These are phyloP conservation scores for Cucurbita argyrosperma DNA, from an alignment of 306 rosid species.

Conservation along the genomic window DNA sequence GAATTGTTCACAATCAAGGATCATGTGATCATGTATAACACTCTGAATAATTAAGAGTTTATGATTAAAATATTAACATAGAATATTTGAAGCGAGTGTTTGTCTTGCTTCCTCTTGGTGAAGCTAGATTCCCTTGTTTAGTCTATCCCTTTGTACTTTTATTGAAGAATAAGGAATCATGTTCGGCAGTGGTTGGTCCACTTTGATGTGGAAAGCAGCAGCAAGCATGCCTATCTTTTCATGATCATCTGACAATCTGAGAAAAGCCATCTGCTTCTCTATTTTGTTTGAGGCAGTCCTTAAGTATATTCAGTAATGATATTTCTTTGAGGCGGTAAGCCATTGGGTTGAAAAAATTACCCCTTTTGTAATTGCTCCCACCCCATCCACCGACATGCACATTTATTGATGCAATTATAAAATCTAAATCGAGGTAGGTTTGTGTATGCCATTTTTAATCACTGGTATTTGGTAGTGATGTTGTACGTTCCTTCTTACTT, in stretches of 20 bases:
- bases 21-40: neutral
- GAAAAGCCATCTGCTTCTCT: neutral
- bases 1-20: neutral
- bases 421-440: neutral
- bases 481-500: neutral
- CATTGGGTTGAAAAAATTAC: too few species aligned
- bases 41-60: too few species aligned
- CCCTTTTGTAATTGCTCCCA: neutral
- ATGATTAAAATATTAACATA: neutral
- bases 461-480: neutral
- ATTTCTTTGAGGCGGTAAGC: neutral
- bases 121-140: neutral
- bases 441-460: neutral
- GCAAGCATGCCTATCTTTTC: neutral
- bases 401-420: neutral
- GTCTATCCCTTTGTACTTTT: neutral
- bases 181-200: neutral
- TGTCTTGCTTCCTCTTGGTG: neutral
- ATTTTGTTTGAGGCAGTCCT: neutral
- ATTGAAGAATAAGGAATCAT: neutral
- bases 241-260: neutral
- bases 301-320: neutral
- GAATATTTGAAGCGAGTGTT: neutral
- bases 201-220: neutral
- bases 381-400: neutral